These are phyloP conservation scores for Globisporangium paddicum DNA, from an alignment of 352 stramenopile genomes.

Conservation along the genomic window DNA sequence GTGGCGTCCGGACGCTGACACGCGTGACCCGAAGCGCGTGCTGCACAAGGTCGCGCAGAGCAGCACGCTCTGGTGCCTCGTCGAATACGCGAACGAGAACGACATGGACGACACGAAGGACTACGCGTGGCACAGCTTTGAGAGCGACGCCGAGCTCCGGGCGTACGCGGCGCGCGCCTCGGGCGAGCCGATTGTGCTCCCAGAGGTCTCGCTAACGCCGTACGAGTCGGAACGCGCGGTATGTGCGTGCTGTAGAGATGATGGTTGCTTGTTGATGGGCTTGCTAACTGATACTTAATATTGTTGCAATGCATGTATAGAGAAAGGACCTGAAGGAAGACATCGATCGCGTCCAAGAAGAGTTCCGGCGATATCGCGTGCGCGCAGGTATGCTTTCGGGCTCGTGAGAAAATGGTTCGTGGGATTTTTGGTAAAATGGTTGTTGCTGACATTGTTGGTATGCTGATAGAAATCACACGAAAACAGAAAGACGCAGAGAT, in stretches of 20 bases:
- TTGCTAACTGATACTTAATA: neutral
- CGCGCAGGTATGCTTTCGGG: constrained; percentile 37
- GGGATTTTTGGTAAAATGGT: neutral
- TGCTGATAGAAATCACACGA: constrained; percentile 66
- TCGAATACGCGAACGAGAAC: constrained; percentile 74
- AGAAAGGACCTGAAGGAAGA: constrained; percentile 80
- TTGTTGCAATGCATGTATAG: constrained; percentile 19
- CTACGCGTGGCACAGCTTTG: constrained; percentile 71
- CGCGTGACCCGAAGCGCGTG: constrained; percentile 57
- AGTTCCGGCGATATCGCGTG: constrained; percentile 85
- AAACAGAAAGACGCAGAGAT: constrained; percentile 89
- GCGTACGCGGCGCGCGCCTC: constrained; percentile 47
- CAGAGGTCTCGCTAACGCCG: constrained; percentile 64
- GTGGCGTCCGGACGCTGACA: constrained; percentile 43
- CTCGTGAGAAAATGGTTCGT: too few relatives aligned
- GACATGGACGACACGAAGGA: constrained; percentile 64
- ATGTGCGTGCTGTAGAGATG: constrained; percentile 4
- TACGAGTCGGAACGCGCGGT: constrained; percentile 75
- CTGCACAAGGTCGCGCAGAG: constrained; percentile 64
- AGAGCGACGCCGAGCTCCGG: constrained; percentile 51
- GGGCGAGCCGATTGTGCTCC: constrained; percentile 59
- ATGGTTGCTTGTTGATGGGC: neutral
- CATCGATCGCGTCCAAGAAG: constrained; percentile 80
- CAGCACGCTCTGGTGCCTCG: constrained; percentile 64
- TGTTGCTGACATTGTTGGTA: neutral